phyloP scores from a whole-genome alignment of 345 rosid genomes.

The Gossypium herbaceum region DNA sequence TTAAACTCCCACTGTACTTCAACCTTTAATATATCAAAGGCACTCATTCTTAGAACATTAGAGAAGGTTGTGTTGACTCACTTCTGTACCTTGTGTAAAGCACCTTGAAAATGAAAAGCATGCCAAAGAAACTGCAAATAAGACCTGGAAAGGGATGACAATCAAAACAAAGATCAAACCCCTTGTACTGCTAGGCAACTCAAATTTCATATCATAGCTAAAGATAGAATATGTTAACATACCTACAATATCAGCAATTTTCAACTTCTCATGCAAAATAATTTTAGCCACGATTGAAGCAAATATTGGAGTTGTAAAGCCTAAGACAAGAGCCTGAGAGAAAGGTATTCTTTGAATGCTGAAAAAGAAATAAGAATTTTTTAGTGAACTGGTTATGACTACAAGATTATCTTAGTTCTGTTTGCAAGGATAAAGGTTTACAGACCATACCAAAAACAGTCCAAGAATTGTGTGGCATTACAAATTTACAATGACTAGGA shows the following conservation, averaged over 20 bases:
- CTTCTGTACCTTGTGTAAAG: conserved; percentile 90
- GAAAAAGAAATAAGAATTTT: conserved; percentile 28
- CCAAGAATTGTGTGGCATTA: not conserved
- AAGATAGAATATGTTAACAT: conserved; percentile 6
- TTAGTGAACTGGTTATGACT: conserved; percentile 5
- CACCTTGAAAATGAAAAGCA: conserved; percentile 68
- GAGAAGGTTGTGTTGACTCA: conserved; percentile 62
- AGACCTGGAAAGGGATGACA: conserved; percentile 52
- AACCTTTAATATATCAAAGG: not conserved
- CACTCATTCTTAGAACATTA: conserved; percentile 14
- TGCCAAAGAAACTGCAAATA: conserved; percentile 85
- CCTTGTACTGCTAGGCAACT: not conserved
- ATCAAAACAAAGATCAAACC: conserved; percentile 22
- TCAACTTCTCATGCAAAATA: conserved; percentile 68
- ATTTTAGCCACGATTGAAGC: conserved; percentile 76
- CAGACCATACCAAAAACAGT: not conserved
- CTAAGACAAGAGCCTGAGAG: conserved; percentile 68
- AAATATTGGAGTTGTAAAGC: conserved; percentile 73
- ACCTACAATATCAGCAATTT: conserved; percentile 78
- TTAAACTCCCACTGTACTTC: not conserved
- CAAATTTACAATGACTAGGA: not conserved
- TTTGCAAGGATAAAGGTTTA: conserved; percentile 1
- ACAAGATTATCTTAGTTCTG: not conserved
- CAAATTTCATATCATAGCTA: conserved; percentile 10
- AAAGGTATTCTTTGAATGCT: conserved; percentile 81